Base-by-base conservation (phyloP, 805 yeast genomes). In the Phaffomyces opuntiae region DNA sequence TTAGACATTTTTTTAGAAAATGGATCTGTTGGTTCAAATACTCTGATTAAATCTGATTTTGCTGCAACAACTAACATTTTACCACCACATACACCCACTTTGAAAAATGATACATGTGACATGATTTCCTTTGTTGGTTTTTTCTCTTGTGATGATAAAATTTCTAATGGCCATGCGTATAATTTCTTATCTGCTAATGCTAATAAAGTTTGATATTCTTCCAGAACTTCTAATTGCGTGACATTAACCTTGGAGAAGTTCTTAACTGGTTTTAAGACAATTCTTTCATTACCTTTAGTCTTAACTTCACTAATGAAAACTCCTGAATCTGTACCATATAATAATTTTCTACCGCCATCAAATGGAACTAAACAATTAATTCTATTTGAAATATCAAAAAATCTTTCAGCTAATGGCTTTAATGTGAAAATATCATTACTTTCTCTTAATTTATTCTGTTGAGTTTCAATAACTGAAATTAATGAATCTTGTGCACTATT, bases 251-350 rank as follows among this genome's bases (percentile, higher is more conserved):
- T 83, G 42, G 82, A 74, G 26, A 93, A 77, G 17, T 89, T 79
- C 68, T 82, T 78, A 11, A 81, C 75, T 3, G 97, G 97, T 40
- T 78, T 81, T 1, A 84, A 75, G 40, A 82, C 81, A 40, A 75
- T 67, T 43, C 80, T 67, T 33, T 77, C 70, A 46, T 74, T 77
- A 43, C 65, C 57, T 43, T 72, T 59, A 9, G 54, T 56, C 47
- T 75, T 73, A 39, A 82, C 77, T 38, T 88, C 88, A 39, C 93
- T 80, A 39, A 88, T 78, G 72, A 84, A 93, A 3, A 93, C 81
- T 6, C 99, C 98, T 1, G 83, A 75, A 60, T 88, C 96, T 0
- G 98, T 89, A 38, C 98, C 98, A 59, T 87, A 90, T 33, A 93
- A 63, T 52, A 90, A 67, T 60, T 90, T 87, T 52, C 95, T 77